These are phyloP conservation scores for Peronospora farinosa DNA, from an alignment of 352 stramenopile species.

Conservation along the genomic window DNA sequence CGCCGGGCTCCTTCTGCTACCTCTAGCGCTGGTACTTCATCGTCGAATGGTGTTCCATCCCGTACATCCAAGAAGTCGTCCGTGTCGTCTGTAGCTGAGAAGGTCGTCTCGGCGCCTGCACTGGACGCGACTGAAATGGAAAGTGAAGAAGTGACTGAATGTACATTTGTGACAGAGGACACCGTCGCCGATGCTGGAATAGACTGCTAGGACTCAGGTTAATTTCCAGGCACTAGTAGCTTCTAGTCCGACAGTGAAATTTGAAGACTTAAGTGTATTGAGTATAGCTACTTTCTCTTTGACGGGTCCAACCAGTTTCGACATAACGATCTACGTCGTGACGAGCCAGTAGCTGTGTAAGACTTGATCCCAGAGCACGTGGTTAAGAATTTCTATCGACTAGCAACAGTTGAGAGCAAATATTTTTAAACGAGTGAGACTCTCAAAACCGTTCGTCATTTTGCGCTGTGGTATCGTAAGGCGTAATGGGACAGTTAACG, in stretches of 20 bases:
- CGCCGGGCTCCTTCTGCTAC: conserved; percentile 9
- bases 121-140: conserved; percentile 2
- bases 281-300: no score
- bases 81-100: conserved; percentile 17
- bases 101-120: not conserved
- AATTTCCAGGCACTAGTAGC: not conserved
- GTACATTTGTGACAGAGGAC: conserved; percentile 1
- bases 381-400: no score
- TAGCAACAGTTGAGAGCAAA: no score
- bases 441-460: no score
- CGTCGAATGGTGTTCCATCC: conserved; percentile 14
- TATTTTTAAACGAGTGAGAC: no score
- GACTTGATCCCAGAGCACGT: no score
- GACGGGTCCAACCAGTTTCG: no score
- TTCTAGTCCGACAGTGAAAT: conserved; percentile 7
- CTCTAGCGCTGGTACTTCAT: conserved; percentile 18
- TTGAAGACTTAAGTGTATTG: conserved; percentile 15
- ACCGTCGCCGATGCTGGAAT: not conserved
- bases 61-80: conserved; percentile 29
- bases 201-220: conserved; percentile 1
- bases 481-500: no score
- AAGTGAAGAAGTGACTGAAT: not conserved
- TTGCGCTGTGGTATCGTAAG: no score
- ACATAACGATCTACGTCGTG: no score
- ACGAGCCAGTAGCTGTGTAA: no score